Evolutionary conservation across 139 green algal species (phyloP), one percentile per base, ranked within the genome.

Genomic region (Chlamydomonas eustigma): DNA sequence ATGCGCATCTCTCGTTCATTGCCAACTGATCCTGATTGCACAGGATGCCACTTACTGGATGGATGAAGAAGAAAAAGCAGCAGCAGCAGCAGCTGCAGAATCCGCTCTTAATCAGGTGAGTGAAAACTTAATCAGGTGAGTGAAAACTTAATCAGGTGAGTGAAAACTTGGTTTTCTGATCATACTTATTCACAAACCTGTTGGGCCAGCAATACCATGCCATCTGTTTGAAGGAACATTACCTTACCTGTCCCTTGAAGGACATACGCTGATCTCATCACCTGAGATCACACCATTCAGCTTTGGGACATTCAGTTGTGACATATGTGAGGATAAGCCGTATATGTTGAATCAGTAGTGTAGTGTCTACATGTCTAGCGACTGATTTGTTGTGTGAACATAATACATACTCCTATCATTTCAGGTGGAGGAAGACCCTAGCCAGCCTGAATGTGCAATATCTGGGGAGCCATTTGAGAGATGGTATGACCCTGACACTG

Each of bases 381-480:
- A n/a, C n/a, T n/a, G 44, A 58, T 28, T 28, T 58, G 44, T 58
- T 58, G 18, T 28, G 44, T 58, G 44, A 18, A 58, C 44, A 28
- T 18, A 58, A 58, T 28, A 18, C 44, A 28, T 18, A 12, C 12
- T 18, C 44, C 44, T 58, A 28, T 58, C 44, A 18, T 18, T 58
- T 58, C 68, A 74, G 2, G 83, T 84, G 0, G 78, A 85, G 51
- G 83, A 87, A 71, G 86, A 90, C 63, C 78, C 78, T 0, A 77
- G 79, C 8, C 86, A 90, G 77, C 80, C 79, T 28, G 64, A 51
- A 3, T 90, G 86, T 67, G 86, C 83, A 31, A 85, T 90, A 51
- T 88, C 80, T 24, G 83, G 81, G 30, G 86, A 90, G 67, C 50
- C 77, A 1, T 90, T 90, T 79, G 86, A 88, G n/a, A 69, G 73